Evolutionary conservation across 768 basidiomycete genomes (phyloP).

Genomic region (Leccinum olivaceopallidum): DNA sequence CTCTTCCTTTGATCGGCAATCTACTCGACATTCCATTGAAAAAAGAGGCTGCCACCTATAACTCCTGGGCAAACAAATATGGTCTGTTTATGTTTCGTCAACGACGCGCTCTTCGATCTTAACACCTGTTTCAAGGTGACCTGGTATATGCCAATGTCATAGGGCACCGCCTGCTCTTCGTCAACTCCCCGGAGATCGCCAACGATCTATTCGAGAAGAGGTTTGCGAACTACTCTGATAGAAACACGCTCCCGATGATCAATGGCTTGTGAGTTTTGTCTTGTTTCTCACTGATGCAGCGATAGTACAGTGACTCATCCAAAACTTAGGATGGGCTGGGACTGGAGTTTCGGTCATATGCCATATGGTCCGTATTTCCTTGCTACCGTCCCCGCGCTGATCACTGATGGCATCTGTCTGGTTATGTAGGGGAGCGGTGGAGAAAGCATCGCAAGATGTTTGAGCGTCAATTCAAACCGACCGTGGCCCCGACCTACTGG

Average conservation of each 20-base stretch:
- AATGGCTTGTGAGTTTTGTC: constrained; percentile 43
- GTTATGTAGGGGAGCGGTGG: constrained; percentile 48
- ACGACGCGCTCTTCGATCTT: background rate
- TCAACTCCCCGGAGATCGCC: constrained; percentile 47
- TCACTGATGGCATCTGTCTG: background rate
- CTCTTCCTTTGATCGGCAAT: constrained; percentile 55
- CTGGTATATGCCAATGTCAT: constrained; percentile 53
- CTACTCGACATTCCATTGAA: constrained; percentile 45
- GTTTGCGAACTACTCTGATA: constrained; percentile 56
- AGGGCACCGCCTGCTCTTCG: constrained; percentile 47
- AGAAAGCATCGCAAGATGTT: constrained; percentile 54
- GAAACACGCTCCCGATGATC: constrained; percentile 48
- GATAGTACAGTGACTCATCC: constrained; percentile 7
- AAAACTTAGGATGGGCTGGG: constrained; percentile 42
- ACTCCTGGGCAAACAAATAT: constrained; percentile 40
- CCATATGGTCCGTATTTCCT: constrained; percentile 38
- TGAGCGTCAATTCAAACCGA: constrained; percentile 50
- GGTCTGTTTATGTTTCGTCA: constrained; percentile 23
- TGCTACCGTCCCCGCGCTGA: background rate
- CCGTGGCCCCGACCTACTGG: constrained; percentile 42
- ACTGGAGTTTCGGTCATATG: constrained; percentile 60
- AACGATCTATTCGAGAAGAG: constrained; percentile 59
- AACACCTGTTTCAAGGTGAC: constrained; percentile 38
- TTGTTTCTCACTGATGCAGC: too few relatives aligned
- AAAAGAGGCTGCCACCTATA: constrained; percentile 42